phyloP scores from a whole-genome alignment of 2,329 filamentous ascomycete species.

The Verticillium klebahnii region DNA sequence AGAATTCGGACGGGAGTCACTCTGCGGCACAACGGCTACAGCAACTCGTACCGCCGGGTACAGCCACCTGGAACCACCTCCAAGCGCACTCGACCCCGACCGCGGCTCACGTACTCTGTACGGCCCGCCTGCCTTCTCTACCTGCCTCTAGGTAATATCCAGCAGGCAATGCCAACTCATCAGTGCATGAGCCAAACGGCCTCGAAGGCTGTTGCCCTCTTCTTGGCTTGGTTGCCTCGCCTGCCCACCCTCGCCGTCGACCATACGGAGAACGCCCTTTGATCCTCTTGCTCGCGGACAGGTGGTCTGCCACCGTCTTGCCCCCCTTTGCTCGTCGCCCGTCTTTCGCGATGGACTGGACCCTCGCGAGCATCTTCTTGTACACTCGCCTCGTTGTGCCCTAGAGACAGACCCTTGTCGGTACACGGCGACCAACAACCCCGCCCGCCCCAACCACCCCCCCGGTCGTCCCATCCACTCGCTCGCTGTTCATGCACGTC shows the following conservation, averaged over 20 bases:
- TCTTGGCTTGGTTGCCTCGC: constrained; percentile 37
- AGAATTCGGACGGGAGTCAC: neutral
- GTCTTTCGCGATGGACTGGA: neutral
- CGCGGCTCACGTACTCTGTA: neutral
- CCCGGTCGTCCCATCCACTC: constrained; percentile 8
- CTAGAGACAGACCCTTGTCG: constrained; percentile 8
- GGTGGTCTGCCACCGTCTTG: neutral
- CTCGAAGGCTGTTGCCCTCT: constrained; percentile 15
- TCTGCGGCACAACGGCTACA: neutral
- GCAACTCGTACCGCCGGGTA: neutral
- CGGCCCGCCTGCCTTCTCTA: constrained; percentile 12
- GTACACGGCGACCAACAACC: neutral
- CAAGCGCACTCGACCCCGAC: neutral
- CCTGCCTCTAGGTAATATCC: constrained; percentile 41
- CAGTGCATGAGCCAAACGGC: constrained; percentile 58
- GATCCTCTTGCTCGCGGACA: neutral
- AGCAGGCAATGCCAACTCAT: constrained; percentile 69
- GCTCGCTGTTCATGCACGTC: constrained; percentile 15
- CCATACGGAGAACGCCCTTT: neutral
- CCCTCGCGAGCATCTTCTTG: neutral
- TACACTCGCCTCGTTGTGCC: constrained; percentile 1
- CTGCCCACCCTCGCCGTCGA: constrained; percentile 17
- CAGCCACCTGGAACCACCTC: neutral
- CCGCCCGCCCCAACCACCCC: neutral
- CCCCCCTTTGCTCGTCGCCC: neutral